phyloP scores from a whole-genome alignment of 1,284 basidiomycete species.

The Ganoderma boninense region DNA sequence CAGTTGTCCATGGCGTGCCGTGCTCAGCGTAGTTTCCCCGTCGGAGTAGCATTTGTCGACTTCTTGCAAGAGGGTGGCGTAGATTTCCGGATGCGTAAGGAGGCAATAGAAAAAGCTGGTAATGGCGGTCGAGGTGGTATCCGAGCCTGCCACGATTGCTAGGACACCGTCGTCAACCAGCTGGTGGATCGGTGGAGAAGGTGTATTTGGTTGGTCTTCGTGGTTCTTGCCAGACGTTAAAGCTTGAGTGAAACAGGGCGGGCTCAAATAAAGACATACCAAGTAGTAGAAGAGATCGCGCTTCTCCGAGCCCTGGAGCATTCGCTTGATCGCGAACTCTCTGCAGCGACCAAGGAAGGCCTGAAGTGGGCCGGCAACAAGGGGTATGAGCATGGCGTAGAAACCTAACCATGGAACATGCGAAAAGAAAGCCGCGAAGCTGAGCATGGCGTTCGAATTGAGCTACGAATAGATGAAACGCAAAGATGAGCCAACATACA shows the following conservation, averaged over 20 bases:
- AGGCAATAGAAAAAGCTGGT: constrained; percentile 56
- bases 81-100: constrained; percentile 52
- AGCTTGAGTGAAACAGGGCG: constrained; percentile 24
- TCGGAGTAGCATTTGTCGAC: constrained; percentile 55
- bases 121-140: constrained; percentile 60
- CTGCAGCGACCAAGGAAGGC: constrained; percentile 6
- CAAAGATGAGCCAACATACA: not conserved
- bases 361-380: constrained; percentile 2
- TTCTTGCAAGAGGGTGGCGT: constrained; percentile 56
- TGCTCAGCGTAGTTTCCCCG: constrained; percentile 47
- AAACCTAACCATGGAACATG: constrained; percentile 10
- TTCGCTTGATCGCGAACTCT: constrained; percentile 6
- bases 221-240: constrained; percentile 49
- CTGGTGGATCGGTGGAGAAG: constrained; percentile 45
- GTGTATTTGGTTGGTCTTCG: constrained; percentile 52
- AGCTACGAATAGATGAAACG: not conserved
- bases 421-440: constrained; percentile 5
- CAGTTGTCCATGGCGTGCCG: constrained; percentile 47
- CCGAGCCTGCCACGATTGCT: constrained; percentile 65
- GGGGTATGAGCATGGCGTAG: not conserved
- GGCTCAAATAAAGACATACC: constrained; percentile 34
- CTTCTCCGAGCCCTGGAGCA: constrained; percentile 46
- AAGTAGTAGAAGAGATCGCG: constrained; percentile 56
- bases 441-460: not conserved
- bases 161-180: constrained; percentile 55